These are phyloP conservation scores for Aspergillus baeticus DNA, from an alignment of 495 filamentous ascomycete genomes.

Conservation along the genomic window DNA sequence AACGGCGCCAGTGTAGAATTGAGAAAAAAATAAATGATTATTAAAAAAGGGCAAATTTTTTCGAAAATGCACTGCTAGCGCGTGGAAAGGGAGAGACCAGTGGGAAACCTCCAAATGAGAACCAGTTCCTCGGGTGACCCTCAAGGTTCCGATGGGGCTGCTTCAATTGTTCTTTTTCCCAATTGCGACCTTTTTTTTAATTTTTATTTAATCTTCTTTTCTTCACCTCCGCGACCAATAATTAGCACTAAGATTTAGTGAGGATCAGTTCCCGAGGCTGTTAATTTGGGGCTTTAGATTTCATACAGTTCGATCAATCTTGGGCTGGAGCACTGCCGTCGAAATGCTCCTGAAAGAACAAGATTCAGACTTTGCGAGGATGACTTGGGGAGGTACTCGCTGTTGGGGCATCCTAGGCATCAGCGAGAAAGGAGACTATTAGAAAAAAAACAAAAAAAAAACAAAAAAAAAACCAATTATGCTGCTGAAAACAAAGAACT, in stretches of 20 bases:
- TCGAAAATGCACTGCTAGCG: not conserved
- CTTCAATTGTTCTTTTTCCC: constrained; percentile 15
- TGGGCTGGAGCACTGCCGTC: too few species aligned
- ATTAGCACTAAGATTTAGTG: not conserved
- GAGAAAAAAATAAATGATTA: constrained; percentile 12
- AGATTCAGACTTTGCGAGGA: too few species aligned
- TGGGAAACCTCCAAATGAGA: constrained; percentile 32
- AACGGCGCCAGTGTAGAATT: constrained; percentile 25
- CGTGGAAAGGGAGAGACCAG: constrained; percentile 24
- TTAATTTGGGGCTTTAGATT: not conserved
- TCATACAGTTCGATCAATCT: not conserved
- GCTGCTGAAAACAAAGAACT: not conserved
- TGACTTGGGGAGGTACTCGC: too few species aligned
- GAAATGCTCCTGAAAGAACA: too few species aligned
- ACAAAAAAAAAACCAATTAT: not conserved
- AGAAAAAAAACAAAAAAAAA: too few species aligned
- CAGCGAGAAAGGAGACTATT: too few species aligned
- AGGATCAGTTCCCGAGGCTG: not conserved
- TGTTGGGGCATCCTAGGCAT: too few species aligned
- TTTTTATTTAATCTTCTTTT: constrained; percentile 8
- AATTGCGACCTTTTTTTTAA: constrained; percentile 9
- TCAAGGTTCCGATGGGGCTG: constrained; percentile 27
- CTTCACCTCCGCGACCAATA: constrained; percentile 1
- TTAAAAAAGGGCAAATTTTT: constrained; percentile 5
- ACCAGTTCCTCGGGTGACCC: constrained; percentile 42